phyloP scores from a whole-genome alignment of 495 filamentous ascomycete genomes.

The Penicillium tannophilum region DNA sequence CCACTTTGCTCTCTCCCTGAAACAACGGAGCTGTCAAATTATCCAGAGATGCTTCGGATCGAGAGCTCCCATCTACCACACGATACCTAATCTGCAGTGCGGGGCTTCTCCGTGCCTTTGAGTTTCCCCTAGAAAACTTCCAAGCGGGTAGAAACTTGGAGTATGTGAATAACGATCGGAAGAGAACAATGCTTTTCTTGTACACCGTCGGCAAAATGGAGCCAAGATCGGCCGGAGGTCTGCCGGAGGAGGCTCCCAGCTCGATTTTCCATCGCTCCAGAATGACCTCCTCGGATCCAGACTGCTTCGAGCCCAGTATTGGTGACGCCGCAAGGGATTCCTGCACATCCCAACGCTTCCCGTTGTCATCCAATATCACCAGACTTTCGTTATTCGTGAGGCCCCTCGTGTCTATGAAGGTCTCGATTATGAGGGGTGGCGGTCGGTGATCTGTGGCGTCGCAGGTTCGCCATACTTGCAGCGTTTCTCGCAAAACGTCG shows the following conservation, averaged over 20 bases:
- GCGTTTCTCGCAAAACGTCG: conserved; percentile 76
- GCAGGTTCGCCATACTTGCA: conserved; percentile 75
- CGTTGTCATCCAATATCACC: conserved; percentile 82
- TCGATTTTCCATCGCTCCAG: conserved; percentile 90
- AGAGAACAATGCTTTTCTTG: conserved; percentile 93
- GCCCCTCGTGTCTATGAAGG: conserved; percentile 78
- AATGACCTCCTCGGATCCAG: conserved; percentile 64
- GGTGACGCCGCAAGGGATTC: conserved; percentile 72
- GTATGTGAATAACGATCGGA: conserved; percentile 86
- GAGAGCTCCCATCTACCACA: conserved; percentile 61
- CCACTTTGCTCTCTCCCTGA: conserved; percentile 63
- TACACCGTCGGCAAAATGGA: conserved; percentile 83
- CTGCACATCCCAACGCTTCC: conserved; percentile 88
- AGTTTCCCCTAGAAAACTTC: conserved; percentile 76
- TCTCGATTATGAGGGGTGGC: conserved; percentile 86
- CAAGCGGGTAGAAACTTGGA: conserved; percentile 83
- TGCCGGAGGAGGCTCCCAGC: conserved; percentile 61
- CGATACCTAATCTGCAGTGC: conserved; percentile 77
- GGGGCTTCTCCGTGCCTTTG: conserved; percentile 63
- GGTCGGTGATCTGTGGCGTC: conserved; percentile 77
- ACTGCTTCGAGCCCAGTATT: conserved; percentile 33
- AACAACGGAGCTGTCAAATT: conserved; percentile 71
- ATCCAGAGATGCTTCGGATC: conserved; percentile 52
- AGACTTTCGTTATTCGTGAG: conserved; percentile 84
- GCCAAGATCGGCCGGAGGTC: conserved; percentile 62